A percentile compares a stretch with the other conserved stretches of the same genome.
Conservation (phyloP, 2,329 filamentous ascomycete species). For the Cladophialophora chaetospira region DNA sequence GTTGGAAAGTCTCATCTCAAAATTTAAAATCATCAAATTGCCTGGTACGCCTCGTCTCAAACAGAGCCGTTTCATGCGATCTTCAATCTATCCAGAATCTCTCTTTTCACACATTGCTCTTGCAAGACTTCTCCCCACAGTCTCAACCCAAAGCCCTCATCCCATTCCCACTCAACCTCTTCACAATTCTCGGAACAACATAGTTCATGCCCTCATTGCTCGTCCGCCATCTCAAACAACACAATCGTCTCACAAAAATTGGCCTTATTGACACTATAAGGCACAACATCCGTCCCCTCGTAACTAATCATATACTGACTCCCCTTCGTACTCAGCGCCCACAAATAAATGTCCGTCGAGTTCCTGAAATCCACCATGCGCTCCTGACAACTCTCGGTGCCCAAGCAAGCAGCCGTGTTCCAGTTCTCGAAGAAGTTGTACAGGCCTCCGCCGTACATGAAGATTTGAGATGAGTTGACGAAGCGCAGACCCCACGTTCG, state of each 20-base stretch:
- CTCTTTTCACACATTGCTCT: no score
- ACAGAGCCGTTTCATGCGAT: no score
- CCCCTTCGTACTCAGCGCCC: conserved; percentile 31
- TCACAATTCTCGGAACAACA: no score
- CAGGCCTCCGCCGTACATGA: conserved; percentile 64
- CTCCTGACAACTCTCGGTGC: conserved; percentile 32
- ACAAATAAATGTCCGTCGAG: conserved; percentile 29
- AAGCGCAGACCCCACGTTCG: conserved; percentile 67
- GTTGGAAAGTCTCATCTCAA: no score
- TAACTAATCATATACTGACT: conserved; percentile 30
- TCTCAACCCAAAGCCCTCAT: no score
- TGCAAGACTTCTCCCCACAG: no score
- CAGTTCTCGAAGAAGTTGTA: conserved; percentile 66
- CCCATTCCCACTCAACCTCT: no score
- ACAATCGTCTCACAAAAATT: conserved; percentile 29
- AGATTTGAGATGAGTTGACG: conserved; percentile 56
- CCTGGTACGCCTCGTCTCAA: no score
- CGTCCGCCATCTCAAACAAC: conserved; percentile 29
- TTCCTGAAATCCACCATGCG: conserved; percentile 31
- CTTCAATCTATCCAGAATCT: no score
- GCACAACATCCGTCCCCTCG: conserved; percentile 29
- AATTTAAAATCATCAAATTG: no score
- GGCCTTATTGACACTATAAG: conserved; percentile 28
- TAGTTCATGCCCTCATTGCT: conserved; percentile 15
- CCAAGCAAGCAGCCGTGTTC: conserved; percentile 39